These are phyloP conservation scores for Phoenix roebelenii DNA, from an alignment of 176 grass and related monocot genomes.

Conservation along the genomic window DNA sequence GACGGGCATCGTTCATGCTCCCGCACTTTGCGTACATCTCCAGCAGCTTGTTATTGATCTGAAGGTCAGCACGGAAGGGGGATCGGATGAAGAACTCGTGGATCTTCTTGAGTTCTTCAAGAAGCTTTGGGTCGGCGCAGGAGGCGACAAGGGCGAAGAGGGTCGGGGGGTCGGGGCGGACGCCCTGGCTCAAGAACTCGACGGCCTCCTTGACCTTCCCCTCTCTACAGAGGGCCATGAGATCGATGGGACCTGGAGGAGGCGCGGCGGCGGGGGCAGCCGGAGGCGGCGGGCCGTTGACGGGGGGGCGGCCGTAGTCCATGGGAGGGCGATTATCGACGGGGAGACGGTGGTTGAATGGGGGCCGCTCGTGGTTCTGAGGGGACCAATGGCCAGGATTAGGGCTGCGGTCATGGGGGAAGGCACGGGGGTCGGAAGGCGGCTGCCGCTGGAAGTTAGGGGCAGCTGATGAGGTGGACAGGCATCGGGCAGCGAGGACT, in stretches of 20 bases:
- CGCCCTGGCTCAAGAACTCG: conserved; percentile 54
- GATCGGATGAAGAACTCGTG: conserved; percentile 85
- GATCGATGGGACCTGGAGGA: conserved; percentile 27
- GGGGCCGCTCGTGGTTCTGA: conserved; percentile 5
- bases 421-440: background rate
- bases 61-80: conserved; percentile 46
- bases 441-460: conserved; percentile 13
- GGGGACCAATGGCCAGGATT: conserved; percentile 19
- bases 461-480: conserved; percentile 24
- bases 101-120: conserved; percentile 66
- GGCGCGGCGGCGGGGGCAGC: background rate
- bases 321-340: no score
- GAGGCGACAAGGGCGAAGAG: conserved; percentile 54
- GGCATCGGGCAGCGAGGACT: conserved; percentile 19
- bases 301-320: background rate
- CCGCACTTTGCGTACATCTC: conserved; percentile 56
- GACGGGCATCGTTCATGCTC: conserved; percentile 52
- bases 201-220: conserved; percentile 66
- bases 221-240: conserved; percentile 35
- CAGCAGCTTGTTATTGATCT: conserved; percentile 55
- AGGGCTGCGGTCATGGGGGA: background rate
- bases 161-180: conserved; percentile 24
- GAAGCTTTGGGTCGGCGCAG: conserved; percentile 41
- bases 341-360: conserved; percentile 1
- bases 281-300: background rate